Percentiles rank a stretch among this genome's conserved stretches.
These are phyloP conservation scores for Laburnicola sp. DNA, from an alignment of 2,329 filamentous ascomycete species.

Conservation along the genomic window DNA sequence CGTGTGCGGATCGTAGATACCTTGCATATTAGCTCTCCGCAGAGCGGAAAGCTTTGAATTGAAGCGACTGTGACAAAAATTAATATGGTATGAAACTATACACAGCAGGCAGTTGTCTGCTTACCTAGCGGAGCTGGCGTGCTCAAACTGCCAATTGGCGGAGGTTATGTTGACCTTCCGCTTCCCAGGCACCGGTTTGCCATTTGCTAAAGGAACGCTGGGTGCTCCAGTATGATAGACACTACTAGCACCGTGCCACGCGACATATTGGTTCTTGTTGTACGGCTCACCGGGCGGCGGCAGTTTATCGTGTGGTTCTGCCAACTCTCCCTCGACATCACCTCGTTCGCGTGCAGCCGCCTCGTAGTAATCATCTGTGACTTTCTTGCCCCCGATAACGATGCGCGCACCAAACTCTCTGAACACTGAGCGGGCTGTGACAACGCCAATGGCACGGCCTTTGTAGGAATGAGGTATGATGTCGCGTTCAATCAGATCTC, in stretches of 20 bases:
- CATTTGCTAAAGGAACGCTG: conserved; percentile 72
- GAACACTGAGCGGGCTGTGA: conserved; percentile 94
- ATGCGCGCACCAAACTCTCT: conserved; percentile 95
- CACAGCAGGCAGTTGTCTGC: conserved; percentile 21
- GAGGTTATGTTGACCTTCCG: conserved; percentile 86
- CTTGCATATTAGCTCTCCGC: conserved; percentile 69
- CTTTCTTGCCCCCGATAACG: conserved; percentile 82
- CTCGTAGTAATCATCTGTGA: conserved; percentile 89
- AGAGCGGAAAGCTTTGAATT: conserved; percentile 73
- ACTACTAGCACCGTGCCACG: conserved; percentile 94
- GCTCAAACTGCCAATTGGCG: conserved; percentile 95
- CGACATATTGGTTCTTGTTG: conserved; percentile 98
- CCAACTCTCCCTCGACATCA: conserved; percentile 82
- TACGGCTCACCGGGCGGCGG: conserved; percentile 80
- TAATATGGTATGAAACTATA: conserved; percentile 18
- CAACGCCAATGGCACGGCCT: conserved; percentile 93
- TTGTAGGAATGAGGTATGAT: conserved; percentile 99
- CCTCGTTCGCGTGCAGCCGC: conserved; percentile 74
- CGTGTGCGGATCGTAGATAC: conserved; percentile 92
- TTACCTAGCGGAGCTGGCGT: conserved; percentile 87
- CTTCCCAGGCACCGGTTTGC: conserved; percentile 75
- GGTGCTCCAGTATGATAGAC: conserved; percentile 88
- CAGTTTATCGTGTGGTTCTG: conserved; percentile 83
- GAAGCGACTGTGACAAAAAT: conserved; percentile 66
- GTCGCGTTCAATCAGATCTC: conserved; percentile 90